Base-by-base conservation (phyloP, 495 filamentous ascomycete genomes). In the Lindgomyces ingoldianus region DNA sequence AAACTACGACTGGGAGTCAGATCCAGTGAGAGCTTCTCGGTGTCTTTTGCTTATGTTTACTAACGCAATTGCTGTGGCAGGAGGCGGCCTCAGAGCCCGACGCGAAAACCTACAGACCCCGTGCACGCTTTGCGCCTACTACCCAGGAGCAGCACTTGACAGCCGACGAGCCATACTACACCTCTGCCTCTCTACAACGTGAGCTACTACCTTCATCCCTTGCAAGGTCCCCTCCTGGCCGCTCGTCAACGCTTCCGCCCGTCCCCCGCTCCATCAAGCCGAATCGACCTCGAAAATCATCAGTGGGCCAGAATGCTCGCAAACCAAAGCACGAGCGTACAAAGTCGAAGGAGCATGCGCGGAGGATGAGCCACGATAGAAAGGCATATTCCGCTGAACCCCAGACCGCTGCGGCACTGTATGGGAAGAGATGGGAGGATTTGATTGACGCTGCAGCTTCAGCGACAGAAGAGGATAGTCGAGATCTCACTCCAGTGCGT, bases 371-470 rank as follows among this genome's bases (percentile, higher is more conserved):
- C 68, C 83, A 88, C 33, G 83, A 85, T 60, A 82, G 91, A 51
- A 96, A 95, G 74, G 89, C 90, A 22, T 83, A 87, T 62, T 95
- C 91, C 2, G 89, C 90, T 24, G 92, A 96, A 74, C 91, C 92
- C 16, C 81, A 86, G 29, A 68, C 70, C 29, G 84, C 81, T n/a
- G 84, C 84, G 9, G 85, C 83, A 64, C 84, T 87, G 46, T 90
- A 87, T 74, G 90, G 91, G 42, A 93, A 92, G 79, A 82, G 92
- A 70, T 96, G 92, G 92, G 91, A 96, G 75, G 92, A 96, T 74
- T 76, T 96, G 63, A 92, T 96, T 59, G 92, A 96, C 75, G 92
- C 92, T 10, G 90, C 90, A 22, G 88, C 91, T 16, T 95, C 90
- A 36, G 91, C 91, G 10, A 96, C 91, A 6, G 91, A 96, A 80